phyloP scores from a whole-genome alignment of 352 stramenopile genomes.

The Phytopythium sindhum region DNA sequence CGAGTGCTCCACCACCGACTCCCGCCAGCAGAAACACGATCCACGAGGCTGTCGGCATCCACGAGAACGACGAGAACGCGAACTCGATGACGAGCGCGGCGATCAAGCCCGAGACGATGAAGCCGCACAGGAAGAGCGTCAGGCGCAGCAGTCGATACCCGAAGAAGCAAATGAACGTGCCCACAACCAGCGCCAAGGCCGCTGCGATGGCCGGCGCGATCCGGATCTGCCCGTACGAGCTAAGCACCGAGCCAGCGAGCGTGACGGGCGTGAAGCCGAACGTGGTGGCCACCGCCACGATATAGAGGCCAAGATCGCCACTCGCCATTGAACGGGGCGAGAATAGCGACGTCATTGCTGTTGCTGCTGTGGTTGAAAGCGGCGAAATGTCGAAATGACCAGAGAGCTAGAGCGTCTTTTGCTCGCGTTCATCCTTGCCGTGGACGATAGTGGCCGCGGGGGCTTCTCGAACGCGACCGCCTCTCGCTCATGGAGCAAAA shows the following conservation, averaged over 20 bases:
- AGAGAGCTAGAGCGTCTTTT: too few species aligned
- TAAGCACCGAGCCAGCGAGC: not conserved
- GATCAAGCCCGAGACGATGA: conserved; percentile 47
- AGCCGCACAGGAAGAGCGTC: conserved; percentile 49
- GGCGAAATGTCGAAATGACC: too few species aligned
- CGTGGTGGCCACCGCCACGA: not conserved
- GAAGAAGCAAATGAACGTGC: conserved; percentile 39
- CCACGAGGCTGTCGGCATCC: conserved; percentile 45
- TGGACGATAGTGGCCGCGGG: too few species aligned
- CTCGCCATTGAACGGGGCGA: not conserved
- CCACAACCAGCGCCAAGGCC: conserved; percentile 44
- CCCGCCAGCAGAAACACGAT: conserved; percentile 43
- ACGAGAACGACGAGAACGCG: conserved; percentile 36
- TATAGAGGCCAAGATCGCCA: not conserved
- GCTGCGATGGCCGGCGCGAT: conserved; percentile 40
- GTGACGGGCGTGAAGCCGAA: conserved; percentile 2
- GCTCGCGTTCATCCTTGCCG: too few species aligned
- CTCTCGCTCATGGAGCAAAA: too few species aligned
- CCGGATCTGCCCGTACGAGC: conserved; percentile 21
- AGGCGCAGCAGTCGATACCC: conserved; percentile 48
- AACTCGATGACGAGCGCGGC: conserved; percentile 35
- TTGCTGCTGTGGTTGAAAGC: too few species aligned
- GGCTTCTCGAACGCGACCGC: too few species aligned
- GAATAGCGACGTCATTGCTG: not conserved
- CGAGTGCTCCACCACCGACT: conserved; percentile 30